A percentile compares a stretch with the other conserved stretches of the same genome.
Conservation (phyloP, 2,329 filamentous ascomycete genomes). For the Hawksworthiomyces lignivorus region DNA sequence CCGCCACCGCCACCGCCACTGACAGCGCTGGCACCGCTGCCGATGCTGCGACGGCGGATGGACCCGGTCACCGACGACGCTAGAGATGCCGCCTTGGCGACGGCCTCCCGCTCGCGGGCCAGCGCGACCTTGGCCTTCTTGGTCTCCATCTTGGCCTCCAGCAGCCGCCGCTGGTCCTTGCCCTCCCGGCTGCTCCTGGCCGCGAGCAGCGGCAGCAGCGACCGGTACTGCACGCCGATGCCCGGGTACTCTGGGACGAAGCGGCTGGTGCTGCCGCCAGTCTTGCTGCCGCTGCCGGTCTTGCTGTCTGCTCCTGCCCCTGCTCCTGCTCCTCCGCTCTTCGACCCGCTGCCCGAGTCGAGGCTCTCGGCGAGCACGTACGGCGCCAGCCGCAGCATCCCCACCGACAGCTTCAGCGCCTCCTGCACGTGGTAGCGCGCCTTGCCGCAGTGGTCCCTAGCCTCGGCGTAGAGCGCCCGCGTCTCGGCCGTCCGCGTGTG, state of each 20-base stretch:
- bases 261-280: not conserved
- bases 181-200: not conserved
- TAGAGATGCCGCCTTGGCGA: too few species aligned
- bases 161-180: not conserved
- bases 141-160: not conserved
- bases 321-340: not conserved
- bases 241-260: slow-evolving; percentile 2
- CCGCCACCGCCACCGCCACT: too few species aligned
- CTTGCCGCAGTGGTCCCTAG: slow-evolving; percentile 31
- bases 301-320: not conserved
- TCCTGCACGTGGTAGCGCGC: slow-evolving; percentile 28
- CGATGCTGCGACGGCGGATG: too few species aligned
- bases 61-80: too few species aligned
- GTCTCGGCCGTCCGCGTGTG: slow-evolving; percentile 33
- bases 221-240: not conserved
- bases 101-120: too few species aligned
- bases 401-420: slow-evolving; percentile 24
- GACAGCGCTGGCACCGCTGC: too few species aligned
- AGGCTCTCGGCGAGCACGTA: slow-evolving; percentile 17
- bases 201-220: not conserved
- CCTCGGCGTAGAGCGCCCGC: slow-evolving; percentile 29
- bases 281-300: not conserved
- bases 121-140: too few species aligned
- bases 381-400: slow-evolving; percentile 25
- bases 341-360: not conserved